Evolutionary conservation across 176 grass and related monocot species (phyloP).

Genomic region (Poa pratensis): DNA sequence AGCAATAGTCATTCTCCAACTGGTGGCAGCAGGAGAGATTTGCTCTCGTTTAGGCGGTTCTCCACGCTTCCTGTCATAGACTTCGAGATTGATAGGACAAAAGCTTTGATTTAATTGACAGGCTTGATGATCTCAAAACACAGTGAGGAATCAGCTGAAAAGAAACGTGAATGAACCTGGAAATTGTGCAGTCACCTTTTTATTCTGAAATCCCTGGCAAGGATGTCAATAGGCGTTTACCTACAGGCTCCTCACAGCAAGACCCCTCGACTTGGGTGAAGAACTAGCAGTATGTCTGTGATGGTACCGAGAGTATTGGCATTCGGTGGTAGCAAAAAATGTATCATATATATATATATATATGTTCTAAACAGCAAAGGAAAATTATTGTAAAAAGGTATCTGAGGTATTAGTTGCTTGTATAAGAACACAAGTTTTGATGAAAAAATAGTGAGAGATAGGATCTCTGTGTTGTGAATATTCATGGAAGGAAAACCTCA

Average conservation of each 20-base stretch:
- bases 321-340: slow-evolving; percentile 39
- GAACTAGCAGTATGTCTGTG: slow-evolving; percentile 30
- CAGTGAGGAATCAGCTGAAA: slow-evolving; percentile 45
- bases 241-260: slow-evolving; percentile 4
- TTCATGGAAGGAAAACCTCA: background rate
- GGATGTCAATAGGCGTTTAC: slow-evolving; percentile 13
- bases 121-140: slow-evolving; percentile 69
- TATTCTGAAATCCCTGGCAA: slow-evolving; percentile 27
- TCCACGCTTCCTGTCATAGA: slow-evolving; percentile 80
- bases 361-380: slow-evolving; percentile 22
- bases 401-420: slow-evolving; percentile 27
- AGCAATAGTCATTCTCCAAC: slow-evolving; percentile 89
- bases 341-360: slow-evolving; percentile 32
- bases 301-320: background rate
- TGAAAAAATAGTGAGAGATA: background rate
- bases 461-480: slow-evolving; percentile 14
- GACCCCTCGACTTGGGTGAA: slow-evolving; percentile 39
- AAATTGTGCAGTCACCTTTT: slow-evolving; percentile 27
- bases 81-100: slow-evolving; percentile 77
- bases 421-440: slow-evolving; percentile 53
- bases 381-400: slow-evolving; percentile 32
- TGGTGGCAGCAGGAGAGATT: slow-evolving; percentile 56
- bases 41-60: slow-evolving; percentile 50
- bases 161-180: slow-evolving; percentile 33
- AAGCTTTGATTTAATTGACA: slow-evolving; percentile 90